These are phyloP conservation scores for Leccinum incarnatum DNA, from an alignment of 768 basidiomycete species.

Conservation along the genomic window DNA sequence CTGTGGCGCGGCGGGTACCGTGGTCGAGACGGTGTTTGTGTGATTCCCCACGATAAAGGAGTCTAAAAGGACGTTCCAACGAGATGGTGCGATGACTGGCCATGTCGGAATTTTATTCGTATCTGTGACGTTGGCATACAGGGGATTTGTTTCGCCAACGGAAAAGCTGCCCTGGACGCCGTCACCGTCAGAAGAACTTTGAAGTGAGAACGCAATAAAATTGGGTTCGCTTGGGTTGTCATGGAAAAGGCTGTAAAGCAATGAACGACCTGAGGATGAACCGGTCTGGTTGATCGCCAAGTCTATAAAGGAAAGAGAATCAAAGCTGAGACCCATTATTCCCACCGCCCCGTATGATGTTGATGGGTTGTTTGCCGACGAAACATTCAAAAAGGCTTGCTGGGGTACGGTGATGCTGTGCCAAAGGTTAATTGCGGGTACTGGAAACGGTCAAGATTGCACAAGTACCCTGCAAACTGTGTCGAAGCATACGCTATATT, in stretches of 20 bases:
- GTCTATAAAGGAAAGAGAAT: slow-evolving; percentile 72
- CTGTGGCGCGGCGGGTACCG: slow-evolving; percentile 54
- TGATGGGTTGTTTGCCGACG: slow-evolving; percentile 66
- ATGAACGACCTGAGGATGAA: slow-evolving; percentile 58
- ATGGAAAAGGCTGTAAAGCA: slow-evolving; percentile 75
- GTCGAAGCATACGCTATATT: slow-evolving; percentile 58
- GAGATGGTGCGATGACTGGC: slow-evolving; percentile 57
- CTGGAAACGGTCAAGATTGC: neutral
- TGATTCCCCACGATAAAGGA: slow-evolving; percentile 60
- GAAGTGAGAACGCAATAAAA: slow-evolving; percentile 75
- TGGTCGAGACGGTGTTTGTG: slow-evolving; percentile 50
- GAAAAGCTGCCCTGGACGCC: slow-evolving; percentile 68
- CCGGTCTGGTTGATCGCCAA: slow-evolving; percentile 54
- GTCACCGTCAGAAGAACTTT: slow-evolving; percentile 53
- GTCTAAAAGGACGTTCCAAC: slow-evolving; percentile 80
- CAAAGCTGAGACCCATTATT: slow-evolving; percentile 76
- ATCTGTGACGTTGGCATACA: slow-evolving; percentile 58
- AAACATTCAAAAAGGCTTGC: slow-evolving; percentile 72
- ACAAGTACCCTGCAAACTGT: slow-evolving; percentile 65
- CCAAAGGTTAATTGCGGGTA: slow-evolving; percentile 8
- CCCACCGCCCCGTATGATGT: slow-evolving; percentile 69
- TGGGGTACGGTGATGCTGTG: slow-evolving; percentile 57
- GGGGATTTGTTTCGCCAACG: slow-evolving; percentile 68
- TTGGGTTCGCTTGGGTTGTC: slow-evolving; percentile 71
- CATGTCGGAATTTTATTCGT: slow-evolving; percentile 67